Evolutionary conservation across 768 basidiomycete genomes (phyloP).

Genomic region (Kwoniella sp.): DNA sequence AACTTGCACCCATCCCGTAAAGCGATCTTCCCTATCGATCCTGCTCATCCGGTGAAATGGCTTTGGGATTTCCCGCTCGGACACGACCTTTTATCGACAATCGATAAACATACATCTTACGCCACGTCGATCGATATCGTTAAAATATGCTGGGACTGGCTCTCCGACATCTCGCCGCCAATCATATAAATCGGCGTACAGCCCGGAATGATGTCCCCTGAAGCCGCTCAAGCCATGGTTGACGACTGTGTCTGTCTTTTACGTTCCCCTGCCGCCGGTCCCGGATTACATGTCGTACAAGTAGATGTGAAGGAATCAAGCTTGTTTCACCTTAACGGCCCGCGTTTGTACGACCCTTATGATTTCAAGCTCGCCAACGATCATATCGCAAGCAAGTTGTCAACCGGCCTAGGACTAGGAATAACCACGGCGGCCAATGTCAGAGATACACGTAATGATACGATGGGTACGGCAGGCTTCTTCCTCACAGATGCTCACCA

Average conservation of each 20-base stretch:
- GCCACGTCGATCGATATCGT: not conserved
- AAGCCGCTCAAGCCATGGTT: not conserved
- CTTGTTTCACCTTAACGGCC: not conserved
- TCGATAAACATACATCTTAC: not conserved
- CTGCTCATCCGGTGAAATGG: not conserved
- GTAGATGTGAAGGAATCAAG: not conserved
- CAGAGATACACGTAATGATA: too few species aligned
- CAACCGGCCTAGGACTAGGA: not conserved
- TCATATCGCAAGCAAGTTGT: not conserved
- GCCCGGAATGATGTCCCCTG: not conserved
- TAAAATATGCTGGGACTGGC: not conserved
- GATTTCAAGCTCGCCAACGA: too few species aligned
- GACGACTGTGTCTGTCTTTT: too few species aligned
- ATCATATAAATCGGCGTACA: not conserved
- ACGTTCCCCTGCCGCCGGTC: too few species aligned
- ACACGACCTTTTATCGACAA: not conserved
- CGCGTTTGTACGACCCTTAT: too few species aligned
- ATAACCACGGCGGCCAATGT: not conserved
- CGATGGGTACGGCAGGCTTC: not conserved
- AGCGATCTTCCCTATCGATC: not conserved
- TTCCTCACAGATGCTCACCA: not conserved
- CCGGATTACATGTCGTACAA: too few species aligned
- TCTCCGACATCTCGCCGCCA: not conserved
- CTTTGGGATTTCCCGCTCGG: not conserved
- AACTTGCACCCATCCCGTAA: not conserved